phyloP scores from a whole-genome alignment of 495 filamentous ascomycete species.

The Cudoniella acicularis region DNA sequence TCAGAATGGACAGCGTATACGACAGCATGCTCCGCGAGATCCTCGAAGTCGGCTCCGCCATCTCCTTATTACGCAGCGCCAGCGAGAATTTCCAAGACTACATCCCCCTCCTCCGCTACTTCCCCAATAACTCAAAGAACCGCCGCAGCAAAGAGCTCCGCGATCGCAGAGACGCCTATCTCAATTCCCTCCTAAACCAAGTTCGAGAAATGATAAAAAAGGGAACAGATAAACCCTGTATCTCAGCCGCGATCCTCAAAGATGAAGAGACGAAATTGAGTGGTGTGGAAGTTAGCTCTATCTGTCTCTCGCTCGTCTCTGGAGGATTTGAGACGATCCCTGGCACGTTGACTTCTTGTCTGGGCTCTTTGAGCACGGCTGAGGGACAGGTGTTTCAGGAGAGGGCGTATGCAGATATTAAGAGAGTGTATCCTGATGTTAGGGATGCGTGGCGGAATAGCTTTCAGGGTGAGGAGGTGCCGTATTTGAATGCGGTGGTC shows the following conservation, averaged over 20 bases:
- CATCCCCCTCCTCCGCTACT: conserved; percentile 54
- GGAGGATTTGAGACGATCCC: conserved; percentile 64
- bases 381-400: conserved; percentile 59
- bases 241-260: conserved; percentile 60
- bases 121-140: conserved; percentile 49
- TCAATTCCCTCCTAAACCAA: conserved; percentile 46
- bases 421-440: conserved; percentile 40
- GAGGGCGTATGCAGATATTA: conserved; percentile 57
- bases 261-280: conserved; percentile 59
- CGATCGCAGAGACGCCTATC: conserved; percentile 55
- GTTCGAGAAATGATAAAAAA: conserved; percentile 55
- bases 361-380: conserved; percentile 49
- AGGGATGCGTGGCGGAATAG: conserved; percentile 45
- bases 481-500: conserved; percentile 46
- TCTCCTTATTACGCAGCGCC: conserved; percentile 55
- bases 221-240: conserved; percentile 58
- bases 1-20: conserved; percentile 52
- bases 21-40: conserved; percentile 59
- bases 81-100: conserved; percentile 63
- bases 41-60: conserved; percentile 56
- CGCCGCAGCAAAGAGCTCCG: conserved; percentile 52
- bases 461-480: conserved; percentile 44
- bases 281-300: conserved; percentile 52
- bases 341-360: conserved; percentile 57
- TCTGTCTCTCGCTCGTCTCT: conserved; percentile 58